Evolutionary conservation across 1,139 yeast genomes (phyloP).

Genomic region (Saccharomycopsis hybrid): DNA sequence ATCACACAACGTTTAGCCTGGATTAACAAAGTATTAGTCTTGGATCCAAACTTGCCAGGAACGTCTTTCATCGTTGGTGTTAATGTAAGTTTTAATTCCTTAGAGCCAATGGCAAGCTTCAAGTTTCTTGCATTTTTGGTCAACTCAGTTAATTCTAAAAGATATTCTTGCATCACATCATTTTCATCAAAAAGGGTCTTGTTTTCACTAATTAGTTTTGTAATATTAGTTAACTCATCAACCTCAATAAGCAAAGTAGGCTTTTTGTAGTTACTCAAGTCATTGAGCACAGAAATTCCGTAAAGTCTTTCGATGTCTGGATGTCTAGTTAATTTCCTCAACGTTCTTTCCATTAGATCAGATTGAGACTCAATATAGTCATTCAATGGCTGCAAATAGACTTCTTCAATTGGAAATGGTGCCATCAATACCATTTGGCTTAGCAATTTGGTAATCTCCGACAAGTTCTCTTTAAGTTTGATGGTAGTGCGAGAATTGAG

Average conservation of each 20-base stretch:
- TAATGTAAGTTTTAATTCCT: constrained; percentile 26
- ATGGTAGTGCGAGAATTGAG: constrained; percentile 26
- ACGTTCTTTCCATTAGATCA: constrained; percentile 36
- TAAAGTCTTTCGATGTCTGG: constrained; percentile 55
- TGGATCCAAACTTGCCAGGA: constrained; percentile 29
- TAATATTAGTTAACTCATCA: constrained; percentile 58
- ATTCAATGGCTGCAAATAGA: constrained; percentile 74
- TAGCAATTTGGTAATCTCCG: constrained; percentile 52
- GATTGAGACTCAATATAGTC: constrained; percentile 53
- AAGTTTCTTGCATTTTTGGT: constrained; percentile 3
- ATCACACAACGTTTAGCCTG: constrained; percentile 77
- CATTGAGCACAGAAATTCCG: constrained; percentile 61
- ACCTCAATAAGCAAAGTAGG: constrained; percentile 59
- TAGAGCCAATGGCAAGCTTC: constrained; percentile 8
- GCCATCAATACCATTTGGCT: constrained; percentile 62
- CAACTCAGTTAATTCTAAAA: constrained; percentile 1
- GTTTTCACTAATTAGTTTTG: constrained; percentile 38
- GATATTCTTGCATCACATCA: not conserved
- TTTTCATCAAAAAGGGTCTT: not conserved
- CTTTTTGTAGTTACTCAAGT: constrained; percentile 57
- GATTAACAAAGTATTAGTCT: constrained; percentile 51
- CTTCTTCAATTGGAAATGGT: constrained; percentile 55
- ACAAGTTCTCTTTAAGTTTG: constrained; percentile 43
- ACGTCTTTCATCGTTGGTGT: constrained; percentile 33
- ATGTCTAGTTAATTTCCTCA: constrained; percentile 46